These are phyloP conservation scores for Malus hybrid DNA, from an alignment of 331 rosid species.

Conservation along the genomic window DNA sequence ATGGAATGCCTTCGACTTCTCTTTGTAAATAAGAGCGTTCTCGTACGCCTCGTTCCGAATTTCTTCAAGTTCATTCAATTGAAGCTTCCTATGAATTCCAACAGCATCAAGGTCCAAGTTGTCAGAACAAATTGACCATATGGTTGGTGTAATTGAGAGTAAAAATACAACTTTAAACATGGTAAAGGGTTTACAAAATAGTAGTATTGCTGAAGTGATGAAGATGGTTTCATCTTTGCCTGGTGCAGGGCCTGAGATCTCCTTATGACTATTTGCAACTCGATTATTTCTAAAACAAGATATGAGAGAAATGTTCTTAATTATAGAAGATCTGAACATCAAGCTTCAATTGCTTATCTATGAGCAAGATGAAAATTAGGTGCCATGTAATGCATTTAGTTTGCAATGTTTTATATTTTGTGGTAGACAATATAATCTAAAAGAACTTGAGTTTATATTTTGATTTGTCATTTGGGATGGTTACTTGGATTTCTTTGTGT, in stretches of 20 bases:
- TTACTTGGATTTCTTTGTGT: background rate
- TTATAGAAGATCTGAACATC: background rate
- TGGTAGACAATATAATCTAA: background rate
- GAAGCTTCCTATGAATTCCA: no score
- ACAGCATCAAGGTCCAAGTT: no score
- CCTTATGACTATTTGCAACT: background rate
- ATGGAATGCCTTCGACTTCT: no score
- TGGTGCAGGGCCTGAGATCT: background rate
- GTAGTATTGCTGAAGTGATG: background rate
- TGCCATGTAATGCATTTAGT: background rate
- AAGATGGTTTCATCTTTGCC: background rate
- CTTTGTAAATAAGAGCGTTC: no score
- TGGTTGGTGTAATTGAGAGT: no score
- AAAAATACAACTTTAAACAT: background rate
- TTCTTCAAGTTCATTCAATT: no score
- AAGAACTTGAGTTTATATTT: background rate
- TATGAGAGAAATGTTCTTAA: background rate
- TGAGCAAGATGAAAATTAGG: background rate
- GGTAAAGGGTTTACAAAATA: background rate
- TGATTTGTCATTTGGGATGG: background rate
- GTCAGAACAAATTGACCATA: no score
- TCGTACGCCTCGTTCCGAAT: no score
- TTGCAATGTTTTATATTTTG: background rate
- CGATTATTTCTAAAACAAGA: background rate
- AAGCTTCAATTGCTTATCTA: background rate